Evolutionary conservation across 2,329 filamentous ascomycete genomes (phyloP).

Genomic region (Mycocentrospora acerina): DNA sequence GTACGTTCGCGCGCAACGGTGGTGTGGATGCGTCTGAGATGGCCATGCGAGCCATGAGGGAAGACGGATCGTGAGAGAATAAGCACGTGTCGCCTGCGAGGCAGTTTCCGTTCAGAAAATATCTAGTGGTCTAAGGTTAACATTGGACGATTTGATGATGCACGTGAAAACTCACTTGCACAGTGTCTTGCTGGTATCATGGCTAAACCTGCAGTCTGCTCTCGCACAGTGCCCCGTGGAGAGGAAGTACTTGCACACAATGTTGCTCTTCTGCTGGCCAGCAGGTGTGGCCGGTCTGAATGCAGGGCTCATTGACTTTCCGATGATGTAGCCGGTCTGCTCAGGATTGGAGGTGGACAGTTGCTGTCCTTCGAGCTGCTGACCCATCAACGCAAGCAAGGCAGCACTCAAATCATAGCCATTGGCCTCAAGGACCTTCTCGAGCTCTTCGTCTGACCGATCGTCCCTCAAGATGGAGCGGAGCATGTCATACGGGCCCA

Average conservation of each 20-base stretch:
- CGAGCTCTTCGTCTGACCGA: slow-evolving; percentile 90
- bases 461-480: slow-evolving; percentile 90
- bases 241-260: slow-evolving; percentile 96
- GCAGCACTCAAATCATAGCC: slow-evolving; percentile 93
- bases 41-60: slow-evolving; percentile 78
- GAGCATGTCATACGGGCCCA: slow-evolving; percentile 98
- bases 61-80: slow-evolving; percentile 92
- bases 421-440: slow-evolving; percentile 82
- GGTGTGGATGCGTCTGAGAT: slow-evolving; percentile 69
- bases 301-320: slow-evolving; percentile 80
- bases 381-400: slow-evolving; percentile 84
- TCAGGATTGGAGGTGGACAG: slow-evolving; percentile 50
- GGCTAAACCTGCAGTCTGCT: slow-evolving; percentile 94
- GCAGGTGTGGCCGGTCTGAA: slow-evolving; percentile 74
- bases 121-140: slow-evolving; percentile 57
- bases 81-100: slow-evolving; percentile 91
- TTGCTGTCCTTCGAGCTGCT: slow-evolving; percentile 56
- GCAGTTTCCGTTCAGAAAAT: slow-evolving; percentile 95
- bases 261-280: slow-evolving; percentile 74
- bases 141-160: slow-evolving; percentile 5
- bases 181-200: slow-evolving; percentile 91
- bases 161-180: slow-evolving; percentile 77
- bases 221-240: slow-evolving; percentile 93
- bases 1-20: slow-evolving; percentile 62
- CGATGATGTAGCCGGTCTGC: slow-evolving; percentile 73